Percentiles rank a stretch among this genome's conserved stretches.
Conservation (phyloP, 805 yeast species). For the Kazachstania taianensis region DNA sequence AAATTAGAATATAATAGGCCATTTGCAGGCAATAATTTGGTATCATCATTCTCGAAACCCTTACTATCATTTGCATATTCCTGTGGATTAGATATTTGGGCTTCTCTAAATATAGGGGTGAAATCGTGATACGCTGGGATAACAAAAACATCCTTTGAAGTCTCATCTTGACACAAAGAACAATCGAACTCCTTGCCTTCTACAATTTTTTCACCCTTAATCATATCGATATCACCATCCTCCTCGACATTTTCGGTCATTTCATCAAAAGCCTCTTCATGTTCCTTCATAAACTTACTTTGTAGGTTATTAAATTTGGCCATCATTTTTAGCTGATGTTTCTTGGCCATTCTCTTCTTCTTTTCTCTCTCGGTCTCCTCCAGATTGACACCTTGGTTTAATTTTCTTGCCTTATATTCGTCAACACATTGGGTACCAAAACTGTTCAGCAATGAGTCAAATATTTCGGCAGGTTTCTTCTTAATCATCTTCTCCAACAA, state of each 20-base stretch:
- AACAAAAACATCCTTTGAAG: slow-evolving; percentile 43
- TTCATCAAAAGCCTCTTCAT: slow-evolving; percentile 28
- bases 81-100: slow-evolving; percentile 19
- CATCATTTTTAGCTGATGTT: slow-evolving; percentile 51
- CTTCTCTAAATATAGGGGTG: slow-evolving; percentile 41
- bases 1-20: slow-evolving; percentile 16
- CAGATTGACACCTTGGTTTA: slow-evolving; percentile 29
- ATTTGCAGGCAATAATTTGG: too few species aligned
- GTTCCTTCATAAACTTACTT: slow-evolving; percentile 54
- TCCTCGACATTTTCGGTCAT: slow-evolving; percentile 28
- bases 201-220: slow-evolving; percentile 25
- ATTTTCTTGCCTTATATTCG: slow-evolving; percentile 39
- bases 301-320: slow-evolving; percentile 65
- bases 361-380: slow-evolving; percentile 48
- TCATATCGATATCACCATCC: slow-evolving; percentile 37
- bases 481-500: slow-evolving; percentile 42
- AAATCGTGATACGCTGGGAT: slow-evolving; percentile 42
- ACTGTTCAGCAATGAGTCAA: slow-evolving; percentile 42
- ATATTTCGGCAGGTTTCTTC: slow-evolving; percentile 37
- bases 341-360: slow-evolving; percentile 46
- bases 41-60: slow-evolving; percentile 22
- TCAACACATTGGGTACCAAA: slow-evolving; percentile 49
- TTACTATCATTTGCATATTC: slow-evolving; percentile 25
- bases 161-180: slow-evolving; percentile 50
- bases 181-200: slow-evolving; percentile 34